Base-by-base conservation (phyloP, 2,329 filamentous ascomycete species). In the Sporothrix brasiliensis region DNA sequence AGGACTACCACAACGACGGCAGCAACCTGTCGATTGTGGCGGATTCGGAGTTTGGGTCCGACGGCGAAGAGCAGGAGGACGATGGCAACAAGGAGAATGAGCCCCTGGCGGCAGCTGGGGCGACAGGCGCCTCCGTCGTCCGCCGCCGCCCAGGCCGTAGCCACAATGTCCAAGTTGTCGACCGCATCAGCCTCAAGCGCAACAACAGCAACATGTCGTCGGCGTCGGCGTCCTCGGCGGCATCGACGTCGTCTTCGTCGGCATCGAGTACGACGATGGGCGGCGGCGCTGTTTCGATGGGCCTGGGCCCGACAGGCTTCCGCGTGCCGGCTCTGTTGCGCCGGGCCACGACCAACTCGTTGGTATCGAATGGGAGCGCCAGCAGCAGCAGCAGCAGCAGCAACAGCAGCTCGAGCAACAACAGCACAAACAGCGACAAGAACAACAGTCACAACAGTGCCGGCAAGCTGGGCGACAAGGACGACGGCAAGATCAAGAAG, bases 171-270 rank as follows among this genome's bases (percentile, higher is more conserved):
- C 84, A 93, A 67, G 87, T 94, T 63, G 87, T 94, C 65, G 91
- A 96, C 79, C 90, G 92, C 69, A 89, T 94, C 73, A 86, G 84
- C 24, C 83, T 93, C 49, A 91, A 91, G 77, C 88, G 90, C 58
- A 79, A 80, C 70, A 71, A 73, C 53, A 80, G 79, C 21, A 82
- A 80, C 16, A 68, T 53, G 24, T 50, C 65, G 39, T 56, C 66
- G 11, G 47, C 63, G 10, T 24, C 50, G n/a, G 24, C 24, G 4
- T 53, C 63, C 13, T 19, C 56, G 13, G 44, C 49, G 4, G 34
- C 39, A 2, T 70, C 49, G 24, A 79, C 75, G 53, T 67, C 77
- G 49, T 77, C 79, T 2, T 73, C 77, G 21, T 77, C 78, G 2
- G 76, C 76, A 6, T 70, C 73, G 4, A 34, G 34, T 1, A 73